These are phyloP conservation scores for Salix brachista DNA, from an alignment of 345 rosid genomes.

Conservation along the genomic window DNA sequence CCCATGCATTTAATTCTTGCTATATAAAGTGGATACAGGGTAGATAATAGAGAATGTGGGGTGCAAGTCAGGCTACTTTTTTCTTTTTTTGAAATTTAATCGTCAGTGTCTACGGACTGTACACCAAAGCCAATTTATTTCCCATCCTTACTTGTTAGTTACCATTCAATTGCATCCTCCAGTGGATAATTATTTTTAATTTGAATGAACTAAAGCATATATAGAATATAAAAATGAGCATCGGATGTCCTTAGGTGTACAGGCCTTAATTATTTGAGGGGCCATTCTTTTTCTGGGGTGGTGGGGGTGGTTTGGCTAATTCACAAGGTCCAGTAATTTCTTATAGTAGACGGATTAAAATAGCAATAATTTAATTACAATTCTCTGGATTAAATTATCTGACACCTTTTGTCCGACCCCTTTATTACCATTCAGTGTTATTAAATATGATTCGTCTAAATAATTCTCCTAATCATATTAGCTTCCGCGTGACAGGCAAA, in stretches of 20 bases:
- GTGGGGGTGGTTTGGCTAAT: too few relatives aligned
- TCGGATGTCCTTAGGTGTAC: background rate
- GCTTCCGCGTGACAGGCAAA: constrained; percentile 52
- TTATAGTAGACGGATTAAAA: background rate
- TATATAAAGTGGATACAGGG: background rate
- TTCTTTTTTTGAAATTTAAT: background rate
- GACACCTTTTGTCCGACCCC: background rate
- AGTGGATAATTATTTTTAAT: too few relatives aligned
- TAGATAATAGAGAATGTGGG: background rate
- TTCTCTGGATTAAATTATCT: background rate
- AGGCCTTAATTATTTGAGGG: background rate
- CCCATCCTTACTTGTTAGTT: too few relatives aligned
- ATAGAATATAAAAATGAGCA: background rate
- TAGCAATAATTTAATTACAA: background rate
- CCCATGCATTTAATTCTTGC: background rate
- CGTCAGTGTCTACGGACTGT: too few relatives aligned
- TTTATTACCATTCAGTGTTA: background rate
- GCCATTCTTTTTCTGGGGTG: background rate
- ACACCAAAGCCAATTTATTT: too few relatives aligned
- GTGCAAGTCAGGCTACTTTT: background rate
- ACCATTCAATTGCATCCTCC: too few relatives aligned
- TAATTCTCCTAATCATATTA: background rate
- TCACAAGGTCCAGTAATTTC: too few relatives aligned
- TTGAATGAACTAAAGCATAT: too few relatives aligned
- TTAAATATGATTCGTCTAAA: too few relatives aligned